phyloP scores from a whole-genome alignment of 495 filamentous ascomycete genomes.

The Talaromyces trachyspermus region DNA sequence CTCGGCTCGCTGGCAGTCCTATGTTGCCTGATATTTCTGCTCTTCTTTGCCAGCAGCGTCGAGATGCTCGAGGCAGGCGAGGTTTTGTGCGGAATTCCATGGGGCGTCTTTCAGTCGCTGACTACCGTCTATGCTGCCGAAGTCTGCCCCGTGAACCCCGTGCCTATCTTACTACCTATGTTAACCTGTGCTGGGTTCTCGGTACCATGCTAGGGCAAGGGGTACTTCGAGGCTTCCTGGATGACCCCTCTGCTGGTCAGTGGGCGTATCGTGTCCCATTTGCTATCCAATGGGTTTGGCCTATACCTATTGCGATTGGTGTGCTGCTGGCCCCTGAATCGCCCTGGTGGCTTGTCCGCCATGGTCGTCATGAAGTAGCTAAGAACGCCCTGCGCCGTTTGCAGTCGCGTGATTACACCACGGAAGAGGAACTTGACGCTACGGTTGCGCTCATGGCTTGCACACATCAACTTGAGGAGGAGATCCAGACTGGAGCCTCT shows the following conservation, averaged over 20 bases:
- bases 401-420: constrained; percentile 45
- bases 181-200: constrained; percentile 78
- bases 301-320: constrained; percentile 61
- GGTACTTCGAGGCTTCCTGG: constrained; percentile 58
- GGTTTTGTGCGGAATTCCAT: constrained; percentile 64
- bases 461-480: constrained; percentile 65
- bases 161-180: constrained; percentile 68
- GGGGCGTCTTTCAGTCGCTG: constrained; percentile 68
- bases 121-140: constrained; percentile 74
- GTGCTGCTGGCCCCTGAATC: constrained; percentile 66
- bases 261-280: constrained; percentile 67
- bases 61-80: constrained; percentile 56
- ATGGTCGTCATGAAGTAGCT: constrained; percentile 59
- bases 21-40: constrained; percentile 55
- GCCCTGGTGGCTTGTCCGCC: constrained; percentile 76
- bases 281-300: constrained; percentile 81
- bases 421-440: constrained; percentile 63
- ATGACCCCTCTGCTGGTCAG: constrained; percentile 39
- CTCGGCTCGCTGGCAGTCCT: constrained; percentile 48
- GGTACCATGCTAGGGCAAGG: constrained; percentile 69
- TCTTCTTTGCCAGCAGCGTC: constrained; percentile 59
- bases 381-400: constrained; percentile 60
- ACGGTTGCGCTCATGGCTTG: constrained; percentile 80
- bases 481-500: constrained; percentile 57
- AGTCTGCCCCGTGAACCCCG: constrained; percentile 69